Evolutionary conservation across 768 basidiomycete species (phyloP).

Genomic region (Boletus vinaceobasis): DNA sequence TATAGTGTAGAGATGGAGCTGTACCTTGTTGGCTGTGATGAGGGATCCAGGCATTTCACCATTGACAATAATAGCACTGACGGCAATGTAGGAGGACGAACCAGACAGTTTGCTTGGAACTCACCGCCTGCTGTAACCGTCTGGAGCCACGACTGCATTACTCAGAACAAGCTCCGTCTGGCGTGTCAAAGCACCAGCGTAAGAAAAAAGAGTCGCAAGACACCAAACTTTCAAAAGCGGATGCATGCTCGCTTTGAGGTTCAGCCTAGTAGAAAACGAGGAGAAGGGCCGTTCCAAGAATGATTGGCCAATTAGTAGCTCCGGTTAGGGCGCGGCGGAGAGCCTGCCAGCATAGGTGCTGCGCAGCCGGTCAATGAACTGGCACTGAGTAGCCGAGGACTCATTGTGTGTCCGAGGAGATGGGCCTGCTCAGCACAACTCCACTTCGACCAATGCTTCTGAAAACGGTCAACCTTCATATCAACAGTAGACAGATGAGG

Average conservation of each 20-base stretch:
- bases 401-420: no score
- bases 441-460: no score
- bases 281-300: no score
- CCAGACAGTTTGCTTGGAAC: background rate
- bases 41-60: conserved; percentile 39
- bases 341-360: no score
- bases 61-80: conserved; percentile 39
- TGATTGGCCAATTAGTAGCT: no score
- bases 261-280: background rate
- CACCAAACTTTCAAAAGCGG: conserved; percentile 4
- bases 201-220: conserved; percentile 10
- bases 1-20: background rate
- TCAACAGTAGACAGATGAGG: no score
- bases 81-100: conserved; percentile 2
- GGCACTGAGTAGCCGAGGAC: no score
- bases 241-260: conserved; percentile 9
- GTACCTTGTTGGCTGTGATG: conserved; percentile 39
- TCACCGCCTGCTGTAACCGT: conserved; percentile 37
- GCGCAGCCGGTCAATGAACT: no score
- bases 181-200: conserved; percentile 9
- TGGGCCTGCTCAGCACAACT: no score
- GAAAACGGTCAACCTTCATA: no score
- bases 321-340: no score
- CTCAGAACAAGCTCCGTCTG: conserved; percentile 31
- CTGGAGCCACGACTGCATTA: conserved; percentile 41